Percentiles rank a stretch among this genome's conserved stretches.
Conservation (phyloP, 2,329 filamentous ascomycete species). For the Verticillium nonalfalfae region DNA sequence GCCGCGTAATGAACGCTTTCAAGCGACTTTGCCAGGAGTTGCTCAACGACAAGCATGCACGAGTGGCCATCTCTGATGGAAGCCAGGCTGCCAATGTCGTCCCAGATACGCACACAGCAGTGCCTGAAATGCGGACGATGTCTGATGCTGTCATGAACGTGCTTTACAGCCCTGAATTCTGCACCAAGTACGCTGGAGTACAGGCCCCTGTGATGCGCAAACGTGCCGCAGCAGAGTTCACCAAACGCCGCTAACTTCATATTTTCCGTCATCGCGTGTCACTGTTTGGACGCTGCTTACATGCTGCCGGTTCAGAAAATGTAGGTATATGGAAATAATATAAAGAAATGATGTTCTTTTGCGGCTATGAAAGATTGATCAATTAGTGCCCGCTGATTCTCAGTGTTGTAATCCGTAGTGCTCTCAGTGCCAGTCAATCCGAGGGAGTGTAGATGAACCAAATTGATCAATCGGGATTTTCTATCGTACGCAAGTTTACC, state of each 20-base stretch:
- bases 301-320: too few species aligned
- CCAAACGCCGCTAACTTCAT: neutral
- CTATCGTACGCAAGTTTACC: too few species aligned
- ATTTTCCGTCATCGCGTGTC: neutral
- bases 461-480: too few species aligned
- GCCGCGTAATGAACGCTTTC: conserved; percentile 3
- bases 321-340: too few species aligned
- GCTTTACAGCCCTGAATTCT: neutral
- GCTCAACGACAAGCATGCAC: neutral
- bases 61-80: neutral
- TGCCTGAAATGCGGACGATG: conserved; percentile 5
- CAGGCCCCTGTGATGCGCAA: neutral
- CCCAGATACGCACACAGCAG: neutral
- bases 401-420: too few species aligned
- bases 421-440: too few species aligned
- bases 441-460: too few species aligned
- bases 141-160: neutral
- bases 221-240: neutral
- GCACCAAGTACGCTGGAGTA: conserved; percentile 2
- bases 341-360: too few species aligned
- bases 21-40: neutral
- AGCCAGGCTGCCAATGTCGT: neutral
- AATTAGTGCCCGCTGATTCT: too few species aligned
- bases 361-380: too few species aligned
- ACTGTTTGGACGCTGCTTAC: too few species aligned